A percentile compares a stretch with the other conserved stretches of the same genome.
Evolutionary conservation across 2,329 filamentous ascomycete genomes (phyloP).

Genomic region (Trichophyton schoenleinii): DNA sequence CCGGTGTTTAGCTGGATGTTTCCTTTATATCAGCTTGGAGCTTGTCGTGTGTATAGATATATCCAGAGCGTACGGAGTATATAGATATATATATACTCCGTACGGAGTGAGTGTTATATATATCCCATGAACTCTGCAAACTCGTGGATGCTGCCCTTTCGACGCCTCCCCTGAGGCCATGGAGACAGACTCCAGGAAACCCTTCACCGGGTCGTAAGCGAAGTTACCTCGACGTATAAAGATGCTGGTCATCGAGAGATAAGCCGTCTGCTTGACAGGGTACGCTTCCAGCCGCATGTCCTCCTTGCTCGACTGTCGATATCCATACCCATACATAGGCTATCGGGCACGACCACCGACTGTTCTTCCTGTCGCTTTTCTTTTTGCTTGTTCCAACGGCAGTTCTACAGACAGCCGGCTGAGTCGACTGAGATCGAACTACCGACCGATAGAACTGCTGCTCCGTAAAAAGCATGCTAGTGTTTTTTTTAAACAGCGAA

Average conservation of each 20-base stretch:
- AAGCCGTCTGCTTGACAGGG: not conserved
- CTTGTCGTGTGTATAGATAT: too few relatives aligned
- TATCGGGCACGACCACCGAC: not conserved
- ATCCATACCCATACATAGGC: not conserved
- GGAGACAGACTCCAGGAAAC: not conserved
- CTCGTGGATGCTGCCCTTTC: too few relatives aligned
- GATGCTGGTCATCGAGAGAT: not conserved
- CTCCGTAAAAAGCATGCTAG: not conserved
- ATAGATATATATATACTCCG: not conserved
- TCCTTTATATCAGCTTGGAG: too few relatives aligned
- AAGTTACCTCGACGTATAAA: conserved; percentile 1
- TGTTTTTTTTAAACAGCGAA: not conserved
- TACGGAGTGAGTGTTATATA: not conserved
- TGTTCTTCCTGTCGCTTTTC: not conserved
- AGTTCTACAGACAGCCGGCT: not conserved
- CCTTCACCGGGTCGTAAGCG: conserved; percentile 3
- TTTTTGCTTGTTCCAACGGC: not conserved
- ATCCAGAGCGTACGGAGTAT: not conserved
- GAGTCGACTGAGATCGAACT: not conserved
- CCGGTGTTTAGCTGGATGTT: too few relatives aligned
- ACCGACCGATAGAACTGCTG: not conserved
- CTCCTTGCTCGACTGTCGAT: too few relatives aligned
- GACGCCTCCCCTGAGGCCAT: not conserved
- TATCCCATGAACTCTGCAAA: not conserved
- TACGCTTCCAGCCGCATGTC: conserved; percentile 1